Evolutionary conservation across 805 yeast species (phyloP), one percentile per base, ranked within the genome.

Genomic region (Kuraishia piskuri): DNA sequence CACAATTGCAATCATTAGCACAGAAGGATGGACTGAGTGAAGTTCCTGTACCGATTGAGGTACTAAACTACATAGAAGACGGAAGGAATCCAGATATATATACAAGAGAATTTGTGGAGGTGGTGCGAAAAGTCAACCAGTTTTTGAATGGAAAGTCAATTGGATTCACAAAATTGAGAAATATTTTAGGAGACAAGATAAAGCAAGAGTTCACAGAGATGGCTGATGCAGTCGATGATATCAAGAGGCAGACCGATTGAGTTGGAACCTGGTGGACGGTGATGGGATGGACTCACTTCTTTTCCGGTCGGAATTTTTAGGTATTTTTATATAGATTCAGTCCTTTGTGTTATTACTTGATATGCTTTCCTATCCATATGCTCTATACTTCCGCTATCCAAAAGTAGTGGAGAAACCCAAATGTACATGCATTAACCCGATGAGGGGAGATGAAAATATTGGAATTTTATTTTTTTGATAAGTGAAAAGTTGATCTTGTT

Each of bases 61-160:
- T 91, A n/a, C 73, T 90, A 14, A 84, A 86, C 57, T 94, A 94
- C 63, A 89, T 94, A 44, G 98, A 94, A 64, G 96, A 90, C 63
- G 99, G 99, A 1, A 76, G 99, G 59, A 94, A 94, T 64, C 98
- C 99, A 0, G 98, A 94, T 64, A 90, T 94, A 45, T 94, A 94
- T 68, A 90, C 98, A 0, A 79, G 99, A 65, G 99, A 94, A 70
- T 94, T 94, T 69, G 89, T 92, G 17, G 99, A 94, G 65, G 88
- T 92, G 37, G 86, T 94, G n/a, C 84, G 90, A 45, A 84, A 89
- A 60, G 83, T 90, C 48, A 94, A 94, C 63, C 97, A 95, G 62
- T 82, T 85, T 58, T 75, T 94, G 53, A 80, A 90, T 62, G 98
- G 97, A 3, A 89, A 89, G 66, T 82, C 88, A 79, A 62, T 71